Percentiles rank a stretch among this genome's conserved stretches.
Evolutionary conservation across 371 early-diverging fungal genomes (phyloP).

Genomic region (Circinella minor): DNA sequence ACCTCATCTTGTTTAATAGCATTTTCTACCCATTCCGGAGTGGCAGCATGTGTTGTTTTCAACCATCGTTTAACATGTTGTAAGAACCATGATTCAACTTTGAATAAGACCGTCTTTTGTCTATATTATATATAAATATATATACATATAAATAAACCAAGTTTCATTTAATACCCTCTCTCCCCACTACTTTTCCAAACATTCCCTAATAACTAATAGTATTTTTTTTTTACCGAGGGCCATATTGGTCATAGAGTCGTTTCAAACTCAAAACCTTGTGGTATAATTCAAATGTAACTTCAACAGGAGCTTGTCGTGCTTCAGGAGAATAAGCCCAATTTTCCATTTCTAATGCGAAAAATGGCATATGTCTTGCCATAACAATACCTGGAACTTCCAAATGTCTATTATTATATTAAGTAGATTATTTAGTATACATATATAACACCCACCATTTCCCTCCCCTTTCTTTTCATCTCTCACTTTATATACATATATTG

Average conservation of each 20-base stretch:
- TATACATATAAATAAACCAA: too few species aligned
- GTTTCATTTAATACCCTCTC: too few species aligned
- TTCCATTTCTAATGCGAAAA: constrained; percentile 58
- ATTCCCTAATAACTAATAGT: too few species aligned
- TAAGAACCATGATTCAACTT: constrained; percentile 70
- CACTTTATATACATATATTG: not conserved
- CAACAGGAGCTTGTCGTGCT: constrained; percentile 50
- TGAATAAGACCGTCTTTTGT: constrained; percentile 55
- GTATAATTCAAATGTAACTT: constrained; percentile 55
- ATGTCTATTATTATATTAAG: constrained; percentile 15
- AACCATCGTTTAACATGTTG: constrained; percentile 66
- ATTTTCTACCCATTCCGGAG: constrained; percentile 66
- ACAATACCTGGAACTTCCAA: constrained; percentile 49
- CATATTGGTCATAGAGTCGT: constrained; percentile 52
- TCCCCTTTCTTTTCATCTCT: too few species aligned
- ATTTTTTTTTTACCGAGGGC: constrained; percentile 40
- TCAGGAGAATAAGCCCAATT: constrained; percentile 53
- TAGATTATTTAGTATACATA: not conserved
- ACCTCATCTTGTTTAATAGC: constrained; percentile 70
- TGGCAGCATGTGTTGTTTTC: constrained; percentile 55
- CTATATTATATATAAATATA: constrained; percentile 13
- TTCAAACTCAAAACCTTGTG: constrained; percentile 55
- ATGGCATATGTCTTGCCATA: constrained; percentile 58
- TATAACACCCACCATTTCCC: too few species aligned
- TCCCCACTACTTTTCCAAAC: too few species aligned